Conservation (phyloP, 2,329 filamentous ascomycete genomes). For the Corniculantispora saksenae region DNA sequence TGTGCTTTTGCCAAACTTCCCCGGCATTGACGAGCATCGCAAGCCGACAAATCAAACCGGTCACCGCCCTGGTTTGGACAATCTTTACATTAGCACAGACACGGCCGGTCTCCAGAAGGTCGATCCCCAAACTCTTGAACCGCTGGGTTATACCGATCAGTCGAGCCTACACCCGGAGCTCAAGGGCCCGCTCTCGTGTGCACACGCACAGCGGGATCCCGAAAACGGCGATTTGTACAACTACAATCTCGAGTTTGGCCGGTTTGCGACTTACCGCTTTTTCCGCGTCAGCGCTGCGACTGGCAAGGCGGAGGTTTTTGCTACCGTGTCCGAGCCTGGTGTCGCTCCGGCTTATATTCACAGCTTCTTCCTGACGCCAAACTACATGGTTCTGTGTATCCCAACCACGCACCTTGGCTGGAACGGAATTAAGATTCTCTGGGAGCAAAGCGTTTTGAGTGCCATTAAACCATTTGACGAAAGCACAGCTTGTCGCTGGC, state of each 20-base stretch:
- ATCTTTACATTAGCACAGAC: constrained; percentile 61
- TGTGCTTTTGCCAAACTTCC: constrained; percentile 64
- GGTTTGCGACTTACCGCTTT: constrained; percentile 62
- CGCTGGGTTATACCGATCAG: constrained; percentile 65
- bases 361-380: constrained; percentile 72
- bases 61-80: constrained; percentile 42
- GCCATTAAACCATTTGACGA: constrained; percentile 65
- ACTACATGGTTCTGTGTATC: constrained; percentile 72
- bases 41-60: constrained; percentile 27
- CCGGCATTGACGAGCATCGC: constrained; percentile 46
- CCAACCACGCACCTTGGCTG: constrained; percentile 64
- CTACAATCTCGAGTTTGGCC: constrained; percentile 71
- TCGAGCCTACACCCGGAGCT: constrained; percentile 65
- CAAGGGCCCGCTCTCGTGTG: constrained; percentile 65
- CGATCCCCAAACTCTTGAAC: constrained; percentile 71
- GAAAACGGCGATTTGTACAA: constrained; percentile 76
- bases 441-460: constrained; percentile 67
- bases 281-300: constrained; percentile 65
- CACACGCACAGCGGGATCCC: constrained; percentile 73
- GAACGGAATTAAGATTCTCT: constrained; percentile 61
- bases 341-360: constrained; percentile 73
- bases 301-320: constrained; percentile 69
- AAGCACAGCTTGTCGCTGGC: constrained; percentile 63
- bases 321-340: constrained; percentile 56
- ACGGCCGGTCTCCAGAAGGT: constrained; percentile 58